Evolutionary conservation across 2,329 filamentous ascomycete genomes (phyloP), one percentile per base, ranked within the genome.

Genomic region (Aspergillus ustus): DNA sequence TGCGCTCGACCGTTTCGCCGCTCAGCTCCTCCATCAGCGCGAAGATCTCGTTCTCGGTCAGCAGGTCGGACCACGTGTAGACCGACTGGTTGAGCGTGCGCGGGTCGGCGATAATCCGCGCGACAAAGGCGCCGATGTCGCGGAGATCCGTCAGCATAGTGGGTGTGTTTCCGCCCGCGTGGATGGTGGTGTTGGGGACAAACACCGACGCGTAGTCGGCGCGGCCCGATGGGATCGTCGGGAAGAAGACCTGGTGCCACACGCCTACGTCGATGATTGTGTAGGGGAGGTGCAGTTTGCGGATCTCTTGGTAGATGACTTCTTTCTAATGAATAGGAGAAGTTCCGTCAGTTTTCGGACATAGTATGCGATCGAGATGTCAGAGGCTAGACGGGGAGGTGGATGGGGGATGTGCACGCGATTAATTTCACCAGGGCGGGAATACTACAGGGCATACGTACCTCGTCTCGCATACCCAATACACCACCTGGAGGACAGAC

Each of bases 181-280:
- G 45, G 28, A 61, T 57, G 1, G 28, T n/a, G 6, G 13, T 13
- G 6, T 34, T 29, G 19, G 46, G 17, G 8, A 28, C 7, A 11
- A 40, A 13, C 15, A 57, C 4, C 4, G 25, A 25, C 2, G 40
- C 49, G 22, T 57, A 53, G 29, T 57, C 46, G 7, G 49, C 6
- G 7, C 45, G 19, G 13, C 59, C 59, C 2, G 74, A 78, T 7
- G 79, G 77, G 0, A 83, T 49, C 0, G 51, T 59, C 2, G 78
- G 78, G 11, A 78, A 69, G 1, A 71, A 69, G 20, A 80, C 60
- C 62, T 85, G 82, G 62, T 83, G 80, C 84, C 84, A 86, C 69
- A 72, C 83, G 4, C 84, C 84, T 1, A 84, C 77, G 55, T 86
- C 84, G 45, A 86, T 80, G 64, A 83, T 70, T 0, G 84, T 86